Evolutionary conservation across 2,329 filamentous ascomycete genomes (phyloP).

Genomic region (Talaromyces sp.): DNA sequence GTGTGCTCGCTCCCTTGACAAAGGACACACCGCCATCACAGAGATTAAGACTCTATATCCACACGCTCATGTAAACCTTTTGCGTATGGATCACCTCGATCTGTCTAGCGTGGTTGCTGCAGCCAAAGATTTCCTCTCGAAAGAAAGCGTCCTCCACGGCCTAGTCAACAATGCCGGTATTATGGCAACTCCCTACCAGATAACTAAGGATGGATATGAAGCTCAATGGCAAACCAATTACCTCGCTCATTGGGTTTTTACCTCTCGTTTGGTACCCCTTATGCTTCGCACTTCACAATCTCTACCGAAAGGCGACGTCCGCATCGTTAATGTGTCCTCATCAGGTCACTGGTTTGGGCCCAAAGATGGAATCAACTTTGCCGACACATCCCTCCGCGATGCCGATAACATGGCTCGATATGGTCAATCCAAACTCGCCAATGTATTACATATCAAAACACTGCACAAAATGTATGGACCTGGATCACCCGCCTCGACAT

Average conservation of each 20-base stretch:
- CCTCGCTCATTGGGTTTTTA: slow-evolving; percentile 22
- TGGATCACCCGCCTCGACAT: slow-evolving; percentile 26
- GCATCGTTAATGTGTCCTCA: slow-evolving; percentile 23
- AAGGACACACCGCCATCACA: slow-evolving; percentile 26
- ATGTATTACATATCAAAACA: slow-evolving; percentile 42
- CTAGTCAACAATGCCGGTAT: slow-evolving; percentile 22
- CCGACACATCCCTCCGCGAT: slow-evolving; percentile 22
- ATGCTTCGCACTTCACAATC: slow-evolving; percentile 19
- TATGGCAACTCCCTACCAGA: slow-evolving; percentile 19
- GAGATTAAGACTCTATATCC: slow-evolving; percentile 35
- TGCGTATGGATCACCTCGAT: slow-evolving; percentile 44
- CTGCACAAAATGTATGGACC: slow-evolving; percentile 35
- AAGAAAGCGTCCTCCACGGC: slow-evolving; percentile 20
- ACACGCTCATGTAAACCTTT: slow-evolving; percentile 43
- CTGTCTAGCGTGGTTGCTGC: slow-evolving; percentile 20
- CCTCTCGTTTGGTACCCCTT: slow-evolving; percentile 20
- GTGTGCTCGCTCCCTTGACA: slow-evolving; percentile 30
- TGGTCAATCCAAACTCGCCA: slow-evolving; percentile 48
- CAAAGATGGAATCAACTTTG: slow-evolving; percentile 21
- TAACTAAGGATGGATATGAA: slow-evolving; percentile 23
- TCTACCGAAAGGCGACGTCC: slow-evolving; percentile 15
- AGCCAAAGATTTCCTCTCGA: slow-evolving; percentile 14
- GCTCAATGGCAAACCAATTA: slow-evolving; percentile 22
- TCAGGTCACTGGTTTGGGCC: slow-evolving; percentile 20
- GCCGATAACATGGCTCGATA: slow-evolving; percentile 39